Evolutionary conservation across 257 asterid species (phyloP), one percentile per base, ranked within the genome.

Genomic region (Echium plantagineum): DNA sequence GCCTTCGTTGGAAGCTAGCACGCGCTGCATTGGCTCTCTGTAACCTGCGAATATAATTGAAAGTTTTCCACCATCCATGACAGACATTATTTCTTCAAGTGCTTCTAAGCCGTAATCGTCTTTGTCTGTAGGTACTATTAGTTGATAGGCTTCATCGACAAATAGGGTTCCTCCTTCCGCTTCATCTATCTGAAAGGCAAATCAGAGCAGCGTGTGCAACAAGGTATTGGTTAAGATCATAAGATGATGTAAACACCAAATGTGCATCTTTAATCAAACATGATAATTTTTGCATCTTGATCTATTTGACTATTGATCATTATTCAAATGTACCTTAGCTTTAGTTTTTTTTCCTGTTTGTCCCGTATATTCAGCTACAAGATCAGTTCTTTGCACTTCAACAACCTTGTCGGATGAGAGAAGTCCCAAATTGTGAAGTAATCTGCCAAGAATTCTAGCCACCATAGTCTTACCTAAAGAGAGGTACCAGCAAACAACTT

Each of bases 21-120:
- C 93, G 0, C 94, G 94, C 68, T 82, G 83, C 98, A 91, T 88
- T 52, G 96, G 95, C 75, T 88, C 93, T 13, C 85, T 80, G 20
- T 91, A 91, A 24, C 98, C 98, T 15, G 96, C 98, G 69, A 90
- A 90, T 56, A 90, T 87, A 7, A 87, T 96, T 0, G 87, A 95
- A 9, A 90, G 59, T 79, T 81, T 85, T 35, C 95, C 98, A 53
- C 79, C 75, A 76, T 90, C 98, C 96, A 87, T 87, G 60, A 85
- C 83, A 20, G 98, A 90, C 96, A 90, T 90, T 65, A 90, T 85
- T 81, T 87, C 98, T 66, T 87, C 96, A 61, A 87, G 60, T 30
- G 98, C 98, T 79, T 90, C 98, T 67, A 83, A 60, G 54, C 96
- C 98, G 31, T 70, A 90, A 69, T 90, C 97, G 82, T 42, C 77